Evolutionary conservation across 2,329 filamentous ascomycete genomes (phyloP).

Genomic region (Penicillium palitans): DNA sequence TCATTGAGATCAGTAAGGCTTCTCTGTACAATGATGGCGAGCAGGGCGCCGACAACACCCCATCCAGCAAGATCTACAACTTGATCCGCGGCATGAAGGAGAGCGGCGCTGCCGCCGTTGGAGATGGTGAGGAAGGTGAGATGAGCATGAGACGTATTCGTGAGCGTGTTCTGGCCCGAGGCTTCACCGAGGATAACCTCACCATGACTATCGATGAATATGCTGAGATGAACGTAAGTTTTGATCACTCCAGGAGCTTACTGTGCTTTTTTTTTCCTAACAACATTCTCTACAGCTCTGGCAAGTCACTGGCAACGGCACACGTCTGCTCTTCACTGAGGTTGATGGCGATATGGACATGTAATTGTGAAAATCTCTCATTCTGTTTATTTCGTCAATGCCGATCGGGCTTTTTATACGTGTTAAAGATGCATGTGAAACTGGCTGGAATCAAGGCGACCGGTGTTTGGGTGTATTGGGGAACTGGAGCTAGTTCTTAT

Average conservation of each 20-base stretch:
- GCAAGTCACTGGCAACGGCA: conserved; percentile 73
- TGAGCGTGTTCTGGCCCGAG: conserved; percentile 90
- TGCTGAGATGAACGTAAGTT: conserved; percentile 80
- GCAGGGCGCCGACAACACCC: conserved; percentile 68
- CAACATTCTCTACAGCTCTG: conserved; percentile 60
- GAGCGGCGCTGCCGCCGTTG: conserved; percentile 75
- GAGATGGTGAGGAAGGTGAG: conserved; percentile 71
- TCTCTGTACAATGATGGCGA: conserved; percentile 73
- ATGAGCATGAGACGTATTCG: conserved; percentile 84
- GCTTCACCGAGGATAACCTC: conserved; percentile 94
- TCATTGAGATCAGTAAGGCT: conserved; percentile 92
- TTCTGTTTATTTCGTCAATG: conserved; percentile 5
- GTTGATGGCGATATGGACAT: conserved; percentile 57
- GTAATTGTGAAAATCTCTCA: conserved; percentile 22
- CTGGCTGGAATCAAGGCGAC: conserved; percentile 21
- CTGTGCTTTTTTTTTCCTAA: conserved; percentile 39
- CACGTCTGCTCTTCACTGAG: conserved; percentile 70
- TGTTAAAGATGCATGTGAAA: conserved; percentile 26
- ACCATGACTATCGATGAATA: conserved; percentile 86
- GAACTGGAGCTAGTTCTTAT: conserved; percentile 16
- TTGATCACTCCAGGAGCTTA: conserved; percentile 5
- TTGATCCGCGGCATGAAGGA: conserved; percentile 87
- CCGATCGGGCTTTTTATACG: conserved; percentile 15
- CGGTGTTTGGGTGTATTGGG: conserved; percentile 28
- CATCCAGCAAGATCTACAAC: conserved; percentile 90